phyloP scores from a whole-genome alignment of 306 rosid genomes.

The Erythrophleum fordii region DNA sequence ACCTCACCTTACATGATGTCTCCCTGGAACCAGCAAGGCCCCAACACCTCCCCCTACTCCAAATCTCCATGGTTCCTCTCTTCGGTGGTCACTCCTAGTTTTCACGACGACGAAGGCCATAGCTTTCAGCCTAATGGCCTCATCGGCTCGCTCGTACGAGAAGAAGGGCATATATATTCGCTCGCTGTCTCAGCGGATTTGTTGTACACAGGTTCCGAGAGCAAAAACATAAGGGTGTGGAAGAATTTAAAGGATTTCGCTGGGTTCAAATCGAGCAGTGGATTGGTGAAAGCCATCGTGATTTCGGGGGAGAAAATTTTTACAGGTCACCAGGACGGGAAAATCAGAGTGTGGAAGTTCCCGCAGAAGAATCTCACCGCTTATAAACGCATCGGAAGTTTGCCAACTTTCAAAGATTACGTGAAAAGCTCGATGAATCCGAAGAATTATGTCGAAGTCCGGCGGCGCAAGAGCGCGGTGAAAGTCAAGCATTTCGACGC shows the following conservation, averaged over 20 bases:
- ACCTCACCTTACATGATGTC: constrained; percentile 70
- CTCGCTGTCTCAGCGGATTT: constrained; percentile 69
- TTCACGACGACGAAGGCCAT: constrained; percentile 21
- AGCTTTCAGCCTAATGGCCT: constrained; percentile 46
- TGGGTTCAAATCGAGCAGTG: constrained; percentile 83
- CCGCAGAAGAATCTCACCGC: constrained; percentile 38
- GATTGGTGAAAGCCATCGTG: constrained; percentile 75
- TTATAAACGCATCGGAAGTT: constrained; percentile 70
- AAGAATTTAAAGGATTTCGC: constrained; percentile 71
- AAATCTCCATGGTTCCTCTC: constrained; percentile 78
- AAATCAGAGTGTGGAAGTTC: constrained; percentile 82
- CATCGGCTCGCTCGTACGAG: constrained; percentile 74
- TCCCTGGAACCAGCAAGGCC: constrained; percentile 54
- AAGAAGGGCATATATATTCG: constrained; percentile 89
- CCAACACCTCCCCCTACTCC: constrained; percentile 55
- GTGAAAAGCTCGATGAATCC: constrained; percentile 79
- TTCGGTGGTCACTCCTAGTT: not conserved
- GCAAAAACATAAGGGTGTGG: constrained; percentile 94
- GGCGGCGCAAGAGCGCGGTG: constrained; percentile 61
- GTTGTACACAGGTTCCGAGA: constrained; percentile 87
- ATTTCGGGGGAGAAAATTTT: constrained; percentile 64
- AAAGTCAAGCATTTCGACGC: constrained; percentile 84
- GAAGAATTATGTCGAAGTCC: constrained; percentile 73
- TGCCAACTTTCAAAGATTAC: constrained; percentile 72
- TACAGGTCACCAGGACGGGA: constrained; percentile 97